phyloP scores from a whole-genome alignment of 805 yeast species.

The Lachancea nothofagi region DNA sequence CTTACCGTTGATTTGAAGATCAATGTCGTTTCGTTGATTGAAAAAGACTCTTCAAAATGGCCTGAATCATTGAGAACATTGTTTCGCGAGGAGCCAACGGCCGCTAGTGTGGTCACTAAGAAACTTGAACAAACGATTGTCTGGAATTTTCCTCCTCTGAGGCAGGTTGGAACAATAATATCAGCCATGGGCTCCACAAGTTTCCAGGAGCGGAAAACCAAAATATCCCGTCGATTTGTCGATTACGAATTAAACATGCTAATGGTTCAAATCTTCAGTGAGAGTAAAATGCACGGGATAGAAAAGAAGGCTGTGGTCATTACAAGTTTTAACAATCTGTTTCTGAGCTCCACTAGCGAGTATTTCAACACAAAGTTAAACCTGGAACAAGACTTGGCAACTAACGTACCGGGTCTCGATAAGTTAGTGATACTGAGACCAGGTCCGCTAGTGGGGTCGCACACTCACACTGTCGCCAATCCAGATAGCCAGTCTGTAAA shows the following conservation, averaged over 20 bases:
- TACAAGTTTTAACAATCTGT: slow-evolving; percentile 22
- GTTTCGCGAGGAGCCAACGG: slow-evolving; percentile 3
- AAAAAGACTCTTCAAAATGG: slow-evolving; percentile 6
- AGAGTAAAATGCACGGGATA: slow-evolving; percentile 3
- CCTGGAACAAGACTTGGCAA: slow-evolving; percentile 18
- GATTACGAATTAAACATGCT: slow-evolving; percentile 20
- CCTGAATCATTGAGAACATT: background rate
- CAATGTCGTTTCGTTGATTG: slow-evolving; percentile 2
- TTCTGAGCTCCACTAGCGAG: slow-evolving; percentile 15
- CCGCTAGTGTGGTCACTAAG: background rate
- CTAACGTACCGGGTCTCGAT: slow-evolving; percentile 10
- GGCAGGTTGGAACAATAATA: slow-evolving; percentile 3
- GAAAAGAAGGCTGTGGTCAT: slow-evolving; percentile 18
- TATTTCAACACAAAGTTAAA: slow-evolving; percentile 20
- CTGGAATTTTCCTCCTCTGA: slow-evolving; percentile 5
- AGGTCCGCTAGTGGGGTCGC: slow-evolving; percentile 29
- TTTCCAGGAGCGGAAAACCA: slow-evolving; percentile 9
- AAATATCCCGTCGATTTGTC: slow-evolving; percentile 15
- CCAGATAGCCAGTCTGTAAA: background rate
- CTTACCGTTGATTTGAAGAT: slow-evolving; percentile 2
- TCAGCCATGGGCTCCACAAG: slow-evolving; percentile 20
- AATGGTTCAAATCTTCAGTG: slow-evolving; percentile 14
- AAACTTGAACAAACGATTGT: background rate
- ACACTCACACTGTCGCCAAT: slow-evolving; percentile 1
- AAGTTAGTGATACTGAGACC: slow-evolving; percentile 22